These are phyloP conservation scores for Venturia carpophila DNA, from an alignment of 2,329 filamentous ascomycete species.

Conservation along the genomic window DNA sequence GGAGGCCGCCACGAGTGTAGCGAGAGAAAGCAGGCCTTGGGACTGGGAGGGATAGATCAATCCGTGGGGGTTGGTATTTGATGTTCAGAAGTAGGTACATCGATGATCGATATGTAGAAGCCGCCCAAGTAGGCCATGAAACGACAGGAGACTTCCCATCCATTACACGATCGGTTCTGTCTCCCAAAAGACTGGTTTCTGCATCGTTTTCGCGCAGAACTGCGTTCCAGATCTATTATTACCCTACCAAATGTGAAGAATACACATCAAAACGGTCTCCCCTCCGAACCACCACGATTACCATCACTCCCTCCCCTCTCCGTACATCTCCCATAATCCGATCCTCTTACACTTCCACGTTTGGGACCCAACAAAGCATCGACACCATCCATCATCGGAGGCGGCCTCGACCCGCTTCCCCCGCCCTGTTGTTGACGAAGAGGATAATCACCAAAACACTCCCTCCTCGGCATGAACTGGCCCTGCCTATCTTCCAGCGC, in stretches of 20 bases:
- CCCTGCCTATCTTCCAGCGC: background rate
- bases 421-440: too few species aligned
- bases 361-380: background rate
- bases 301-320: background rate
- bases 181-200: too few species aligned
- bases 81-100: too few species aligned
- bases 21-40: background rate
- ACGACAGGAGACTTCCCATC: too few species aligned
- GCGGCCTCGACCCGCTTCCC: background rate
- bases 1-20: background rate
- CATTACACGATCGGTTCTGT: too few species aligned
- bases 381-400: too few species aligned
- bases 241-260: too few species aligned
- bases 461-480: background rate
- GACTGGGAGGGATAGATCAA: background rate
- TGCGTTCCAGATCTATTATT: too few species aligned
- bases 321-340: background rate
- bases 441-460: background rate
- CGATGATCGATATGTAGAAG: too few species aligned
- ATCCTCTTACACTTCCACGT: background rate
- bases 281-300: background rate
- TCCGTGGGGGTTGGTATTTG: too few species aligned
- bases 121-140: too few species aligned
- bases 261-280: background rate
- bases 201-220: too few species aligned